Conservation (phyloP, 2,329 filamentous ascomycete genomes). For the Botrytis fragariae region DNA sequence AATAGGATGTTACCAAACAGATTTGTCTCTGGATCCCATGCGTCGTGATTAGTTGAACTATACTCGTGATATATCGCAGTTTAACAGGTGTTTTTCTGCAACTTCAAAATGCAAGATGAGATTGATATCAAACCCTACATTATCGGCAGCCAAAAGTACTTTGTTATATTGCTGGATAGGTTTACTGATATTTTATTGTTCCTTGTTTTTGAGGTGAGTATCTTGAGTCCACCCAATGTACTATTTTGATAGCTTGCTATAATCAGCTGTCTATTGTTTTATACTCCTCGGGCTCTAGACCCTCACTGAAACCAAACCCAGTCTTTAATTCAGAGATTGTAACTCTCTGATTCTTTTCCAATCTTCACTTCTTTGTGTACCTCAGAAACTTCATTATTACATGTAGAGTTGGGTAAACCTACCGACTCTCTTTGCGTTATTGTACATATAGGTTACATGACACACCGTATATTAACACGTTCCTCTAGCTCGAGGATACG, state of each 20-base stretch:
- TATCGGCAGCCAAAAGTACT: not conserved
- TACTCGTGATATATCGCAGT: not conserved
- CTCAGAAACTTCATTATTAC: no score
- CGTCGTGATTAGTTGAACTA: not conserved
- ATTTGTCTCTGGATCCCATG: not conserved
- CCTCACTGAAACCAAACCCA: not conserved
- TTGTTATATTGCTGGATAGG: not conserved
- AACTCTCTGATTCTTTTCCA: not conserved
- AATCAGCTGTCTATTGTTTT: not conserved
- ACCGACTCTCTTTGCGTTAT: no score
- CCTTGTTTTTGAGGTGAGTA: not conserved
- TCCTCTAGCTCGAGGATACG: not conserved
- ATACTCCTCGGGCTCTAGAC: not conserved
- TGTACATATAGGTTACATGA: no score
- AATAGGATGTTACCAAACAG: not conserved
- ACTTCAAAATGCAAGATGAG: not conserved
- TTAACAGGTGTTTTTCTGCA: not conserved
- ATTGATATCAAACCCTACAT: not conserved
- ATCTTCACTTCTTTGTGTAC: rapidly evolving
- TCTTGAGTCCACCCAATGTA: not conserved
- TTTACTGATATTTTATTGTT: not conserved
- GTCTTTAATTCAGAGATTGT: rapidly evolving
- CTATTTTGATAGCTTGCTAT: not conserved
- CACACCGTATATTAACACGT: no score
- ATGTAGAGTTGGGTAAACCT: no score